A percentile compares a stretch with the other conserved stretches of the same genome.
Conservation (phyloP, 495 filamentous ascomycete genomes). For the Penicillium parvum region DNA sequence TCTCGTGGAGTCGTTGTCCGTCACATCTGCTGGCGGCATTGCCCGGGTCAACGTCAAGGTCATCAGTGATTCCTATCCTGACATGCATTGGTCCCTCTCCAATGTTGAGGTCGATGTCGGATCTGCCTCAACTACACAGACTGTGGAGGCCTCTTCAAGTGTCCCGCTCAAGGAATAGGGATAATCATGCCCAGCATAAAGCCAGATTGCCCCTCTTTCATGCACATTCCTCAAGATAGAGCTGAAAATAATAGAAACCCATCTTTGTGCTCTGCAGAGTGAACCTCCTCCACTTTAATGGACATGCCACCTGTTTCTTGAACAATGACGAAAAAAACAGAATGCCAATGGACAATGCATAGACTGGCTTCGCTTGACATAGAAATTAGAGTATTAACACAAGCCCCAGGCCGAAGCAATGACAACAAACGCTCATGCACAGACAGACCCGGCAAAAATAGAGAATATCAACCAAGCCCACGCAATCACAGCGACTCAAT, state of each 20-base stretch:
- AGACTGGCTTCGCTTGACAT: too few species aligned
- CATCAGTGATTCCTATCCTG: constrained; percentile 81
- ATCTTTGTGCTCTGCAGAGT: too few species aligned
- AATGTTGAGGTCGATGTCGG: constrained; percentile 26
- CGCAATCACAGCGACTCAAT: constrained; percentile 31
- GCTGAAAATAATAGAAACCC: too few species aligned
- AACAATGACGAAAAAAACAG: too few species aligned
- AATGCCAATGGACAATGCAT: too few species aligned
- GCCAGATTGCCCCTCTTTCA: too few species aligned
- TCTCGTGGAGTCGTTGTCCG: constrained; percentile 16
- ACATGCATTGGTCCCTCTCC: constrained; percentile 60
- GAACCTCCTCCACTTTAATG: too few species aligned
- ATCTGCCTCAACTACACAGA: constrained; percentile 14
- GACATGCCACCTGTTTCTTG: too few species aligned
- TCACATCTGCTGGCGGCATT: constrained; percentile 13
- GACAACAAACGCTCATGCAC: background rate
- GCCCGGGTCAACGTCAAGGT: constrained; percentile 62
- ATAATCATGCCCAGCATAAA: too few species aligned
- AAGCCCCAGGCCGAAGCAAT: too few species aligned
- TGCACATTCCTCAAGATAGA: too few species aligned
- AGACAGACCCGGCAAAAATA: background rate
- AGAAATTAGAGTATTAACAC: too few species aligned
- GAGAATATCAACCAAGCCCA: background rate
- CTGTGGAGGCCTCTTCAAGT: constrained; percentile 21
- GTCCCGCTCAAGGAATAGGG: constrained; percentile 11